Evolutionary conservation across 495 filamentous ascomycete species (phyloP).

Genomic region (Penicillium chermesinum): DNA sequence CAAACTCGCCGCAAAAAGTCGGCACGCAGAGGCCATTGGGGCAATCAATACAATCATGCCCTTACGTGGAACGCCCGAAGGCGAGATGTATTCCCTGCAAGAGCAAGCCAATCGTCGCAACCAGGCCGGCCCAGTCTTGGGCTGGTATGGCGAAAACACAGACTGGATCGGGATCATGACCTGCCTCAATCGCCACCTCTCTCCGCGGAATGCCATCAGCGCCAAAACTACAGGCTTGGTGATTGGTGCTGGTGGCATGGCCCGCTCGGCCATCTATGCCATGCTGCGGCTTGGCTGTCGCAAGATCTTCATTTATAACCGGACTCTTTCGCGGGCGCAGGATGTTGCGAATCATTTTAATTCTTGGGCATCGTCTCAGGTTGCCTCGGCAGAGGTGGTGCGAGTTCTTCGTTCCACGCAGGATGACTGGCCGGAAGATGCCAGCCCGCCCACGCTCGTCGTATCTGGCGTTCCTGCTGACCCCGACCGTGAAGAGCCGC

Average conservation of each 20-base stretch:
- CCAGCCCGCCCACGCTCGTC: conserved; percentile 66
- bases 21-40: conserved; percentile 74
- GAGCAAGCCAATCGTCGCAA: conserved; percentile 59
- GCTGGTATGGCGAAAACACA: conserved; percentile 79
- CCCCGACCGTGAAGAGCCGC: conserved; percentile 54
- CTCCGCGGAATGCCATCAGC: conserved; percentile 71
- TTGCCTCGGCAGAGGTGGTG: conserved; percentile 47
- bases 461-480: conserved; percentile 72
- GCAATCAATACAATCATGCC: conserved; percentile 81
- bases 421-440: conserved; percentile 61
- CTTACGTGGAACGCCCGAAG: conserved; percentile 56
- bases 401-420: conserved; percentile 54
- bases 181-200: conserved; percentile 69
- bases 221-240: conserved; percentile 65
- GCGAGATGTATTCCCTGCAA: conserved; percentile 59
- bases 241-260: conserved; percentile 79
- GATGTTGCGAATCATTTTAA: conserved; percentile 72
- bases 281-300: conserved; percentile 72
- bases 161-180: conserved; percentile 74
- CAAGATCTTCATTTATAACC: conserved; percentile 74
- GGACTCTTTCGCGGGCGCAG: conserved; percentile 56
- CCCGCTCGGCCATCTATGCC: conserved; percentile 72
- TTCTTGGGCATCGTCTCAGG: conserved; percentile 45
- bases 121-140: conserved; percentile 57
- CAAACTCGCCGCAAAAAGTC: conserved; percentile 61